A percentile compares a stretch with the other conserved stretches of the same genome.
Conservation (phyloP, 495 filamentous ascomycete species). For the Tuber magnatum region DNA sequence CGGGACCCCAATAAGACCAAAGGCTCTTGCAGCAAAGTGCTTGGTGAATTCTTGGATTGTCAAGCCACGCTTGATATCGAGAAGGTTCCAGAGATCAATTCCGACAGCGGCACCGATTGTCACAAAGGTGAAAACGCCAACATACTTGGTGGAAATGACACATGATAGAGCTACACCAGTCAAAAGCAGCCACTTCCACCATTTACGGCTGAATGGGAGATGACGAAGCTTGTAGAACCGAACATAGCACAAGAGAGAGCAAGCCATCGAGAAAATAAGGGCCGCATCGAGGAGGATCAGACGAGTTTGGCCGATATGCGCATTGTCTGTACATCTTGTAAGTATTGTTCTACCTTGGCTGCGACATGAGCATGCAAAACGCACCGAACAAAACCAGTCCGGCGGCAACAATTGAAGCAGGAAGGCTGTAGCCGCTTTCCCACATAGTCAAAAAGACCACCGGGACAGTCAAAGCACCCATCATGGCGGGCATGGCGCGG, state of each 20-base stretch:
- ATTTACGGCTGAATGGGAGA: conserved; percentile 81
- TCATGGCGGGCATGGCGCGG: conserved; percentile 81
- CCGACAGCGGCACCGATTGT: conserved; percentile 89
- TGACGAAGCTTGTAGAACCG: conserved; percentile 97
- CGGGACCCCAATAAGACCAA: conserved; percentile 78
- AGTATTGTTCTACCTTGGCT: conserved; percentile 9
- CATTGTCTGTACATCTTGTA: conserved; percentile 59
- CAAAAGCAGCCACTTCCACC: conserved; percentile 98
- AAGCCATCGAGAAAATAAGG: conserved; percentile 88
- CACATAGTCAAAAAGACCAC: conserved; percentile 97
- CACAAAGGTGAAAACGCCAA: conserved; percentile 93
- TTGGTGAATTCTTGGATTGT: conserved; percentile 71
- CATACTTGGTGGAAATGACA: conserved; percentile 97
- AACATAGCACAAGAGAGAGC: conserved; percentile 86
- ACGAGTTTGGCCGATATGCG: conserved; percentile 92
- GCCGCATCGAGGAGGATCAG: conserved; percentile 93
- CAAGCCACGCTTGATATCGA: conserved; percentile 79
- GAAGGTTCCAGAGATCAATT: conserved; percentile 90
- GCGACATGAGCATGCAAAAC: not conserved
- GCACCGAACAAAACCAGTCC: conserved; percentile 69
- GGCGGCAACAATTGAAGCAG: conserved; percentile 79
- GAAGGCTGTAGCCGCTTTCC: conserved; percentile 95
- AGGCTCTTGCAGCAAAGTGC: conserved; percentile 77
- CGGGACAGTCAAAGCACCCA: conserved; percentile 89
- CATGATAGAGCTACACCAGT: conserved; percentile 91